Evolutionary conservation across 2,329 filamentous ascomycete species (phyloP), one percentile per base, ranked within the genome.

Genomic region (Elsinoe australis): DNA sequence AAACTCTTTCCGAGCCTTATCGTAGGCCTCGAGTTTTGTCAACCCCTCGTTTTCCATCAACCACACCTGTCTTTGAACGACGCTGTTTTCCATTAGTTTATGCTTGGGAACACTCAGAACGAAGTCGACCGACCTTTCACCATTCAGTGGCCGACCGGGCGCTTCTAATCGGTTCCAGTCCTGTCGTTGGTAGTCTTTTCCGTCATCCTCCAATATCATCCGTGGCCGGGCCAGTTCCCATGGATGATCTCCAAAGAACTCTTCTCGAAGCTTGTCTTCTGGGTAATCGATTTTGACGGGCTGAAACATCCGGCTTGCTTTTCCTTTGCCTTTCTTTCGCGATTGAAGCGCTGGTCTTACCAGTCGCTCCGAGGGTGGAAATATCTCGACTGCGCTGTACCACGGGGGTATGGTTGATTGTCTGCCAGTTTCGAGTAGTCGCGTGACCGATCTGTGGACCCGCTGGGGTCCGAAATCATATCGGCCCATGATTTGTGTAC

Each of bases 161-260:
- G 96, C 92, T 58, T 75, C 71, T 56, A 94, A 66, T 18, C 74
- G 49, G 18, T 82, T 85, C 90, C 90, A 96, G 65, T 95, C 80
- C 59, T 80, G 81, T 48, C 69, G 72, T 63, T 83, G 78, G 45
- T 79, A 73, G 61, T 98, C 90, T 62, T 83, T 85, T 47, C 92
- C 92, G 59, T 90, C 84, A 56, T 81, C 73, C 68, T 98, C 92
- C 7, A 96, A 70, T 38, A 98, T 72, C 51, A 95, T 74, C 56
- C 87, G 77, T 48, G 92, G 92, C 53, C 90, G 77, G 14, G 92
- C 92, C 61, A 98, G 71, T 68, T 98, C 92, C 92, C 92, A 98
- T 4, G 92, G 92, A 64, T 98, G 92, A 65, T 98, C 90, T 60
- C 76, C 80, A 71, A 86, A 98, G 70, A 96, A 98, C 21, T 82